phyloP scores from a whole-genome alignment of 2,329 filamentous ascomycete species.

The Ophiobolus disseminans region DNA sequence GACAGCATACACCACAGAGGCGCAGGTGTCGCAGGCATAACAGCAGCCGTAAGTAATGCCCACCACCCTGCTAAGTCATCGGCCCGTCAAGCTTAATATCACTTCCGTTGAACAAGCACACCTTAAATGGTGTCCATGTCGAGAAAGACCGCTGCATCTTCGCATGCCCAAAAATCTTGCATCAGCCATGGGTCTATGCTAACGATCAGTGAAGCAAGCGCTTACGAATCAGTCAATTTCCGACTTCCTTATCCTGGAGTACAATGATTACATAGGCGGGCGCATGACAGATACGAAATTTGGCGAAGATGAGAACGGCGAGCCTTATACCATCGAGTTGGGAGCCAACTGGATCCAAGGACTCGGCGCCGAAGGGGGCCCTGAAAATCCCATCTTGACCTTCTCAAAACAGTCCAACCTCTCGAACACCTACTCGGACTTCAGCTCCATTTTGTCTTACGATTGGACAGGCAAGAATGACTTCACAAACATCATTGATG shows the following conservation, averaged over 20 bases:
- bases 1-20: slow-evolving; percentile 48
- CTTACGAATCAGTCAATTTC: slow-evolving; percentile 66
- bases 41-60: slow-evolving; percentile 60
- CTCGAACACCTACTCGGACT: slow-evolving; percentile 65
- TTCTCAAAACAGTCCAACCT: slow-evolving; percentile 66
- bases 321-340: slow-evolving; percentile 65
- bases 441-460: slow-evolving; percentile 65
- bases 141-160: too few species aligned
- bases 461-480: slow-evolving; percentile 63
- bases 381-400: slow-evolving; percentile 69
- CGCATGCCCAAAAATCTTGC: neutral
- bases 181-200: neutral
- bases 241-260: slow-evolving; percentile 71
- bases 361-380: slow-evolving; percentile 42
- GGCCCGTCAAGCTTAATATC: too few species aligned
- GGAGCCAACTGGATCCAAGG: slow-evolving; percentile 72
- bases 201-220: slow-evolving; percentile 56
- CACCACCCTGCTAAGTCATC: too few species aligned
- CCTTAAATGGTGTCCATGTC: too few species aligned
- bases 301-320: slow-evolving; percentile 59
- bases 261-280: slow-evolving; percentile 68
- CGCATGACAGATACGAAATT: slow-evolving; percentile 66
- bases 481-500: slow-evolving; percentile 59
- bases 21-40: slow-evolving; percentile 68
- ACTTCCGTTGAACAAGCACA: too few species aligned